Conservation (phyloP, 768 basidiomycete species). For the Fomitopsis serialis region DNA sequence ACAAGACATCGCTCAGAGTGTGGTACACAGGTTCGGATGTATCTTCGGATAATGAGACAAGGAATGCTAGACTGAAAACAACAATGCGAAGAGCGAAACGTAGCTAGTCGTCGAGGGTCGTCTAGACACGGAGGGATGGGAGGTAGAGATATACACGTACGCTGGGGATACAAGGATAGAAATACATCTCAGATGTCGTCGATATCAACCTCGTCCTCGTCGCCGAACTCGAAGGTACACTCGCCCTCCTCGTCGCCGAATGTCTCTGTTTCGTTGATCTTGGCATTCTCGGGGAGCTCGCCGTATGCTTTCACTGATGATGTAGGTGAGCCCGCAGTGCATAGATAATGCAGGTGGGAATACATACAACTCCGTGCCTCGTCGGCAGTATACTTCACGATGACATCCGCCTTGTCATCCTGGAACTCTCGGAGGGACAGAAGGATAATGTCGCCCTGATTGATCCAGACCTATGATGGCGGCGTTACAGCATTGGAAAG, state of each 20-base stretch:
- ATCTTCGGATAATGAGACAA: neutral
- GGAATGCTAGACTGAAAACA: neutral
- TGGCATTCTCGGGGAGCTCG: slow-evolving; percentile 92
- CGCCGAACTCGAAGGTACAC: slow-evolving; percentile 86
- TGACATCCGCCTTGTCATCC: slow-evolving; percentile 98
- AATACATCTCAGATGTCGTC: slow-evolving; percentile 68
- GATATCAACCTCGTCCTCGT: slow-evolving; percentile 85
- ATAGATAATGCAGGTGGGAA: neutral
- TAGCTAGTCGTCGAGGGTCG: neutral
- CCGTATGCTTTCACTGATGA: slow-evolving; percentile 89
- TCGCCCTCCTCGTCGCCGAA: slow-evolving; percentile 90
- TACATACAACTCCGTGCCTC: slow-evolving; percentile 76
- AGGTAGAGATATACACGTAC: neutral
- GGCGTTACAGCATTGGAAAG: neutral
- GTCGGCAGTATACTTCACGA: slow-evolving; percentile 97
- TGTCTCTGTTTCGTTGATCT: slow-evolving; percentile 94
- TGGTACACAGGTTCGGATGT: neutral
- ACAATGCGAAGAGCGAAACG: neutral
- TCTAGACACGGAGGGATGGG: neutral
- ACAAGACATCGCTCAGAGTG: neutral
- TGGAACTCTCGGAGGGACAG: slow-evolving; percentile 97
- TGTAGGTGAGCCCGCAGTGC: neutral
- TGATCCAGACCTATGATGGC: slow-evolving; percentile 89
- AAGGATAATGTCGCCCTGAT: slow-evolving; percentile 94
- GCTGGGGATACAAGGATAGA: slow-evolving; percentile 15